Percentiles rank a stretch among this genome's conserved stretches.
These are phyloP conservation scores for Halophytophthora polymorphica DNA, from an alignment of 352 stramenopile genomes.

Conservation along the genomic window DNA sequence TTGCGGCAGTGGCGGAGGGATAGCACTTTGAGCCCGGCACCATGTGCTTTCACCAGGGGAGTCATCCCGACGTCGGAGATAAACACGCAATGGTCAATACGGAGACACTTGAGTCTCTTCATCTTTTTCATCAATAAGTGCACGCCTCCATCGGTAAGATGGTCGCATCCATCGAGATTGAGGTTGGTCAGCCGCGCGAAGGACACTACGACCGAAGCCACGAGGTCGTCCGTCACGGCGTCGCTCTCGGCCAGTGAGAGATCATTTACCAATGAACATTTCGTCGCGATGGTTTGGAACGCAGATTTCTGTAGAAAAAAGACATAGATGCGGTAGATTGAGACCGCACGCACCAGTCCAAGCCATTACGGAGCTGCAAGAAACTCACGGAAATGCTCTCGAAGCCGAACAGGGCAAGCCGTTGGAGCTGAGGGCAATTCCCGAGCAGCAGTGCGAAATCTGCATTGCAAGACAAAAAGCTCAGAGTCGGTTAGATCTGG, in stretches of 20 bases:
- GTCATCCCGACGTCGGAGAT: slow-evolving; percentile 42
- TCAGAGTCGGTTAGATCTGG: background rate
- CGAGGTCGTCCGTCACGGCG: slow-evolving; percentile 50
- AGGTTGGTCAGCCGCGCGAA: slow-evolving; percentile 42
- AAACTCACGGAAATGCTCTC: slow-evolving; percentile 34
- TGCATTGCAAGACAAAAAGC: slow-evolving; percentile 12
- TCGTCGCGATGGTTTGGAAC: slow-evolving; percentile 26
- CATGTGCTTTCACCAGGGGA: slow-evolving; percentile 33
- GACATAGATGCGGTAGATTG: slow-evolving; percentile 10
- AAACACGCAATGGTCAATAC: slow-evolving; percentile 42
- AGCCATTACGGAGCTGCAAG: background rate
- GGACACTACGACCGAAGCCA: slow-evolving; percentile 26
- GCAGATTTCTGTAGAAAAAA: slow-evolving; percentile 47
- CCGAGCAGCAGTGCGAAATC: slow-evolving; percentile 33
- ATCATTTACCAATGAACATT: slow-evolving; percentile 23
- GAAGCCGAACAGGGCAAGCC: slow-evolving; percentile 36
- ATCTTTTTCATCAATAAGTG: slow-evolving; percentile 37
- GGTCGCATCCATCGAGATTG: slow-evolving; percentile 41
- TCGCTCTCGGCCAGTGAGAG: slow-evolving; percentile 46
- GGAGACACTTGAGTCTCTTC: slow-evolving; percentile 30
- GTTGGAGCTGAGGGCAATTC: slow-evolving; percentile 34
- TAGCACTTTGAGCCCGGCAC: slow-evolving; percentile 28
- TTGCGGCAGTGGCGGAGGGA: slow-evolving; percentile 39
- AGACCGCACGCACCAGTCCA: slow-evolving; percentile 3
- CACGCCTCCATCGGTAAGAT: slow-evolving; percentile 57